Evolutionary conservation across 768 basidiomycete species (phyloP).

Genomic region (Lentinus brumalis): DNA sequence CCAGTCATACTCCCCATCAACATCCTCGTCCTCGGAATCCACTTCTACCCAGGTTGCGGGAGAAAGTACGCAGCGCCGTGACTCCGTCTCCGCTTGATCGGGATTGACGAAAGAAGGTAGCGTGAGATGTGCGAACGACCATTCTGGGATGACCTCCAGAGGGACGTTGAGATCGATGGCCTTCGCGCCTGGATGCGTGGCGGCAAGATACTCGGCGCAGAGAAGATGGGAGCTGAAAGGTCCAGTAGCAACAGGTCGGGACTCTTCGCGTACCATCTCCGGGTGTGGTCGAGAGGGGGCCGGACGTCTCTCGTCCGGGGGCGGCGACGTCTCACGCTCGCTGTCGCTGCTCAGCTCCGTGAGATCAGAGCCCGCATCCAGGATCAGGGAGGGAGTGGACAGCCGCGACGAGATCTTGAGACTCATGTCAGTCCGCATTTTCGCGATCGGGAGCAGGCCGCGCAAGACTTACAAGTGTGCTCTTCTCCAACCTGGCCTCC

Average conservation of each 20-base stretch:
- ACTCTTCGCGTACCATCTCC: neutral
- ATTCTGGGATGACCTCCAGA: neutral
- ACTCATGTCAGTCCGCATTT: neutral
- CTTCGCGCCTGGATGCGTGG: neutral
- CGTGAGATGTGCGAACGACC: neutral
- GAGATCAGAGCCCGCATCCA: neutral
- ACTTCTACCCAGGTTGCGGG: neutral
- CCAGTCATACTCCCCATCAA: neutral
- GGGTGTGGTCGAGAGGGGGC: neutral
- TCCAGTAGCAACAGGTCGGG: neutral
- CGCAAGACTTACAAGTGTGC: slow-evolving; percentile 6
- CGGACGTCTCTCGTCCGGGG: neutral
- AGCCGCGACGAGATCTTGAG: neutral
- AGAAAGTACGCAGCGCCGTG: neutral
- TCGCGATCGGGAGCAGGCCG: neutral
- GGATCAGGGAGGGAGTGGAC: neutral
- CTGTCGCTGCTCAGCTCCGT: neutral
- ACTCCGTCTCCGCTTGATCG: neutral
- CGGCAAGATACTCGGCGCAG: neutral
- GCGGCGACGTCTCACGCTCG: neutral
- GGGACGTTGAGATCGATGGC: neutral
- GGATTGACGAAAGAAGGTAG: neutral
- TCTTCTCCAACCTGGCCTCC: slow-evolving; percentile 12
- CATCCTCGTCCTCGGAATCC: neutral
- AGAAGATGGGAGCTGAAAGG: neutral